These are phyloP conservation scores for Plenodomus tracheiphilus DNA, from an alignment of 2,329 filamentous ascomycete species.

Conservation along the genomic window DNA sequence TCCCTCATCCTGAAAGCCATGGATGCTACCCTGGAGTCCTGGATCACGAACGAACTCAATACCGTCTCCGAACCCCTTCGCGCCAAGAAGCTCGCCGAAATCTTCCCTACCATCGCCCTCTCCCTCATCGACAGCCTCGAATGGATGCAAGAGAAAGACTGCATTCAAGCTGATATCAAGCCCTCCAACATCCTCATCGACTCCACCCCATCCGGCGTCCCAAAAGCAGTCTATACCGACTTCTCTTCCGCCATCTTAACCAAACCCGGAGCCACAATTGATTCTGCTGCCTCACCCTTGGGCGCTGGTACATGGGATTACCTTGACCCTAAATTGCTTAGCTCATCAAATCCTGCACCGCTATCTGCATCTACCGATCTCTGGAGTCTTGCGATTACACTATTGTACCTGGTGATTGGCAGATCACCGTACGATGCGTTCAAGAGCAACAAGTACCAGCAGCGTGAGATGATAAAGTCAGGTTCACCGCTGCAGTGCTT, in stretches of 20 bases:
- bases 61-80: slow-evolving; percentile 29
- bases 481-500: slow-evolving; percentile 48
- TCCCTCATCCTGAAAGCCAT: slow-evolving; percentile 40
- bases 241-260: slow-evolving; percentile 47
- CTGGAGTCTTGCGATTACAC: slow-evolving; percentile 51
- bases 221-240: slow-evolving; percentile 46
- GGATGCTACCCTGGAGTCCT: slow-evolving; percentile 38
- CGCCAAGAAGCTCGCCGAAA: slow-evolving; percentile 37
- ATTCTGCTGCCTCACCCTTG: slow-evolving; percentile 26
- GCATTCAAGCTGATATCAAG: slow-evolving; percentile 53
- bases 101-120: slow-evolving; percentile 47
- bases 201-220: slow-evolving; percentile 10
- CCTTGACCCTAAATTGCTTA: slow-evolving; percentile 45
- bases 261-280: slow-evolving; percentile 7
- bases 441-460: slow-evolving; percentile 46
- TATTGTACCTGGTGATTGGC: slow-evolving; percentile 50
- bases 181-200: slow-evolving; percentile 51
- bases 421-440: slow-evolving; percentile 47
- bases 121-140: slow-evolving; percentile 47
- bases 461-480: slow-evolving; percentile 50
- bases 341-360: slow-evolving; percentile 18
- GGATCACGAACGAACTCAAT: slow-evolving; percentile 36
- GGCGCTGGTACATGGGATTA: slow-evolving; percentile 54
- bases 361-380: slow-evolving; percentile 46
- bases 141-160: slow-evolving; percentile 47